phyloP scores from a whole-genome alignment of 2,329 filamentous ascomycete species.

The Rachicladosporium sp. region DNA sequence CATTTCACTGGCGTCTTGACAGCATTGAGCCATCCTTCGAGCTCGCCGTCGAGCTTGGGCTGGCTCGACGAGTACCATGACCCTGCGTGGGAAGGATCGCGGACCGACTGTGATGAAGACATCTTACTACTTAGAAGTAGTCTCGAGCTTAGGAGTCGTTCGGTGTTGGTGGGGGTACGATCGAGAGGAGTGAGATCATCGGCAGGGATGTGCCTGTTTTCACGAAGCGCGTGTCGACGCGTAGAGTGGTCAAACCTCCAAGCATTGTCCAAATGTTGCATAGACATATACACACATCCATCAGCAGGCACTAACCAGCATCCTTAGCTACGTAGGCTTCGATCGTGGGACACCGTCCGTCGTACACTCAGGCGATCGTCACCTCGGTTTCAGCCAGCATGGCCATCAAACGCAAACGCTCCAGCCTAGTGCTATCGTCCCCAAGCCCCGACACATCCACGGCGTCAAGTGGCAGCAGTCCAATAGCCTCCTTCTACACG shows the following conservation, averaged over 20 bases:
- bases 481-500: slow-evolving; percentile 18
- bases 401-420: slow-evolving; percentile 48
- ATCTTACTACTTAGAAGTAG: slow-evolving; percentile 7
- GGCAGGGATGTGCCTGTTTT: not conserved
- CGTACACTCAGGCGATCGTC: too few relatives aligned
- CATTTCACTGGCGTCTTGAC: slow-evolving; percentile 57
- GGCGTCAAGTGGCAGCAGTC: slow-evolving; percentile 17
- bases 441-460: slow-evolving; percentile 27
- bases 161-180: slow-evolving; percentile 1
- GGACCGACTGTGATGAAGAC: slow-evolving; percentile 23
- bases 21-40: slow-evolving; percentile 58
- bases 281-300: too few relatives aligned
- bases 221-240: too few relatives aligned
- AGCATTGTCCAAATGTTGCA: too few relatives aligned
- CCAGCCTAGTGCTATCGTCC: slow-evolving; percentile 31
- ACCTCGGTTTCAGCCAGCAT: slow-evolving; percentile 22
- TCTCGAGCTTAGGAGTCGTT: not conserved
- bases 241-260: too few relatives aligned
- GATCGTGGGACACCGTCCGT: not conserved
- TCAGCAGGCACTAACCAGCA: too few relatives aligned
- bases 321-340: too few relatives aligned
- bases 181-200: not conserved
- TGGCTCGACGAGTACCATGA: slow-evolving; percentile 69
- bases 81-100: slow-evolving; percentile 64
- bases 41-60: slow-evolving; percentile 49